Evolutionary conservation across 139 green algal genomes (phyloP).

Genomic region (Bryopsis sp.): DNA sequence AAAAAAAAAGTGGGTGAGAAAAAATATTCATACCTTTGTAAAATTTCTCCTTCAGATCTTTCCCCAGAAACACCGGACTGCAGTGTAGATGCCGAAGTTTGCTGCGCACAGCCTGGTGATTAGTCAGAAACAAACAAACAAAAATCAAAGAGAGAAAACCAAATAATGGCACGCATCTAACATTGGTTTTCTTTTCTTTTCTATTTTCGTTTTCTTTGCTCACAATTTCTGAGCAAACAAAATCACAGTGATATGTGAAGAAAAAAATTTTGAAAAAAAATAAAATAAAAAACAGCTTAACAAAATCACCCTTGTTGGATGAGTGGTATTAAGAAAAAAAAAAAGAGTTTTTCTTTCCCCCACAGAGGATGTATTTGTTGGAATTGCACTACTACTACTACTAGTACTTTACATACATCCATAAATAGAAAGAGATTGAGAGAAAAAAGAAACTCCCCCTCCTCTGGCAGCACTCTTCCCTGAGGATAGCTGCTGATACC

Average conservation of each 20-base stretch:
- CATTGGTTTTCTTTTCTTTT: neutral
- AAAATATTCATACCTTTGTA: slow-evolving; percentile 68
- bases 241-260: neutral
- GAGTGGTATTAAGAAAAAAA: no score
- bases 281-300: no score
- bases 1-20: neutral
- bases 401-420: neutral
- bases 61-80: slow-evolving; percentile 80
- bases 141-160: neutral
- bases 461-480: neutral
- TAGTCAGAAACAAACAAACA: neutral
- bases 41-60: slow-evolving; percentile 77
- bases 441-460: no score
- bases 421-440: no score
- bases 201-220: no score
- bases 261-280: slow-evolving; percentile 3
- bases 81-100: slow-evolving; percentile 57
- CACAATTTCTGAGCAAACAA: no score
- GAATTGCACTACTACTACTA: slow-evolving; percentile 1
- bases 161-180: neutral
- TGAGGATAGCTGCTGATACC: neutral
- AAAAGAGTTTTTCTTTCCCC: no score
- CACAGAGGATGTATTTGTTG: no score
- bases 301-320: no score
- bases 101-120: neutral